These are phyloP conservation scores for Toxicodendron radicans DNA, from an alignment of 345 rosid species.

Conservation along the genomic window DNA sequence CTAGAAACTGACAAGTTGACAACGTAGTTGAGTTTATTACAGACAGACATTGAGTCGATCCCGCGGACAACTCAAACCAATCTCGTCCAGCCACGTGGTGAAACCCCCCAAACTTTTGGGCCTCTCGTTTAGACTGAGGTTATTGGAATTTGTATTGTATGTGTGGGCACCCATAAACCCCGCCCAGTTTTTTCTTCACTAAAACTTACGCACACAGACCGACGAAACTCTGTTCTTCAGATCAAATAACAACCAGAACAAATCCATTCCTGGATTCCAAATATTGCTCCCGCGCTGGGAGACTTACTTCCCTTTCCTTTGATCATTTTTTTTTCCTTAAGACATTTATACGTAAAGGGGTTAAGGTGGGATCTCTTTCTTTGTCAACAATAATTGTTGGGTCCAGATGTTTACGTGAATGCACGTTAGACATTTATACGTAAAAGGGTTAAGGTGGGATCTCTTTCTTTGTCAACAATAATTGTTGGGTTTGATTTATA, in stretches of 20 bases:
- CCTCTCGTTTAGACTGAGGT: neutral
- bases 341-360: neutral
- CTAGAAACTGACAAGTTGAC: too few relatives aligned
- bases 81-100: slow-evolving; percentile 8
- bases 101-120: neutral
- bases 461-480: too few relatives aligned
- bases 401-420: too few relatives aligned
- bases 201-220: neutral
- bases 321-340: neutral
- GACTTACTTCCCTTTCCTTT: neutral
- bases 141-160: neutral
- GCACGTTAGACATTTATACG: too few relatives aligned
- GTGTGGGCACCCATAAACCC: slow-evolving; percentile 5
- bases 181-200: neutral
- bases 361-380: neutral
- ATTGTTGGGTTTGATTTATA: too few relatives aligned
- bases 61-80: neutral
- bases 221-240: neutral
- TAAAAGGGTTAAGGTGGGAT: too few relatives aligned
- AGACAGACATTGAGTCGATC: neutral
- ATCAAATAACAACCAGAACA: neutral
- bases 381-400: neutral
- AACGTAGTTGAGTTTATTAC: too few relatives aligned
- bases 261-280: neutral
- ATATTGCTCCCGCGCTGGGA: slow-evolving; percentile 12